Base-by-base conservation (phyloP, 1,139 yeast genomes). In the Hyphopichia wangnamkhiaoensis region DNA sequence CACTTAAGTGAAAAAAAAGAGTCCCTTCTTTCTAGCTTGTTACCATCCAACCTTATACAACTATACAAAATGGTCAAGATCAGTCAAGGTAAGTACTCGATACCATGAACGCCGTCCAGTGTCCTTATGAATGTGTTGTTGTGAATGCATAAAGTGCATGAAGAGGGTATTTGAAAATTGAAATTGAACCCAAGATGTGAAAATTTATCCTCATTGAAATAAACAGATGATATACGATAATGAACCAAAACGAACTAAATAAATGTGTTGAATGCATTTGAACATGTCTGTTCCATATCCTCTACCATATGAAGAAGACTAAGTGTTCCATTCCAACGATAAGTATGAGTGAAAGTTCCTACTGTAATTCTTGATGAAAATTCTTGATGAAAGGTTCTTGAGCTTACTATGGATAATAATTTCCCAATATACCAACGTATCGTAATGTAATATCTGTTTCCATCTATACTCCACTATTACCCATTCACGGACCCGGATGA, bases 21-120 rank as follows among this genome's bases (percentile, higher is more conserved):
- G 33, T 41, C 24, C 24, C 39, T 44, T 40, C 38, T 34, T 32
- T 17, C 9, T 6, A 17, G 25, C n/a, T 12, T 20, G 7, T 3
- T 31, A 18, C 25, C 23, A 35, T 17, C 31, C 35, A 36, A 35
- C 35, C 33, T 21, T 32, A 28, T 20, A 28, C 18, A 39, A 41
- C 42, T 50, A 52, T 47, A 52, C 59, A 73, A 64, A 70, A 77
- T 77, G 82, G 82, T 79, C 76, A 77, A 77, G 76, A 70, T 76
- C 71, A 76, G 81, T 68, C 78, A 76, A 74, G 80, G 82, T 76
- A 75, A 55, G 56, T 66, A 52, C 52, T 47, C 38, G 37, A 16
- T 29, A 21, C 24, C 10, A 7, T 10, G 24, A 21, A 21, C 10
- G 10, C 24, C 24, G 9, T 21, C 24, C 24, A 21, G 12, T 13